Evolutionary conservation across 208 protist species (phyloP).

Genomic region (Porcisia deanei): DNA sequence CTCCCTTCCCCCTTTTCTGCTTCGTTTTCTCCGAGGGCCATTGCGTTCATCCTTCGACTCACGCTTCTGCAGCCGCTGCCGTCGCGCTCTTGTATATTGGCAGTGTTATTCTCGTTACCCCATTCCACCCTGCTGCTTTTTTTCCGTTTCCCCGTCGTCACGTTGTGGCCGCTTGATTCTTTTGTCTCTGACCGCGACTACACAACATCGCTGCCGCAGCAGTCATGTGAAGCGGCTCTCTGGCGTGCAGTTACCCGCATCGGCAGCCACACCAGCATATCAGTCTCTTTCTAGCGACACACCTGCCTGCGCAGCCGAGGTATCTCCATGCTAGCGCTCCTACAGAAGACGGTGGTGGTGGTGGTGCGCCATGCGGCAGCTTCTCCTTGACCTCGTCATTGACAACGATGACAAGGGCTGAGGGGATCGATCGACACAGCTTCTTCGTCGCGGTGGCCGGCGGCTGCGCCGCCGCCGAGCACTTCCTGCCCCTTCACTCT

Average conservation of each 20-base stretch:
- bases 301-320: neutral
- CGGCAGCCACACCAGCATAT: neutral
- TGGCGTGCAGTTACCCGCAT: slow-evolving; percentile 35
- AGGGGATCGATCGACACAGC: slow-evolving; percentile 12
- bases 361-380: neutral
- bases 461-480: neutral
- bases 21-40: too few species aligned
- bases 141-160: neutral
- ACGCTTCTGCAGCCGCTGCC: too few species aligned
- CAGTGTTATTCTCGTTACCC: neutral
- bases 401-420: neutral
- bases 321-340: neutral
- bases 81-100: neutral
- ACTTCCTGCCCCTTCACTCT: neutral
- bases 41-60: too few species aligned
- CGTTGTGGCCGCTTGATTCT: slow-evolving; percentile 25
- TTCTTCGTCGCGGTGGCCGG: slow-evolving; percentile 11
- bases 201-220: slow-evolving; percentile 33
- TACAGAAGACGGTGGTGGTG: neutral
- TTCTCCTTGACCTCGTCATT: neutral
- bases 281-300: neutral
- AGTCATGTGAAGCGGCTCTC: slow-evolving; percentile 30
- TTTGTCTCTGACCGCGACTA: slow-evolving; percentile 34
- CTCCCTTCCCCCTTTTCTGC: neutral
- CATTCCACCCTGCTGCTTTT: neutral